A percentile compares a stretch with the other conserved stretches of the same genome.
phyloP scores from a whole-genome alignment of 495 filamentous ascomycete genomes.

The Parachaetomium inaequale region DNA sequence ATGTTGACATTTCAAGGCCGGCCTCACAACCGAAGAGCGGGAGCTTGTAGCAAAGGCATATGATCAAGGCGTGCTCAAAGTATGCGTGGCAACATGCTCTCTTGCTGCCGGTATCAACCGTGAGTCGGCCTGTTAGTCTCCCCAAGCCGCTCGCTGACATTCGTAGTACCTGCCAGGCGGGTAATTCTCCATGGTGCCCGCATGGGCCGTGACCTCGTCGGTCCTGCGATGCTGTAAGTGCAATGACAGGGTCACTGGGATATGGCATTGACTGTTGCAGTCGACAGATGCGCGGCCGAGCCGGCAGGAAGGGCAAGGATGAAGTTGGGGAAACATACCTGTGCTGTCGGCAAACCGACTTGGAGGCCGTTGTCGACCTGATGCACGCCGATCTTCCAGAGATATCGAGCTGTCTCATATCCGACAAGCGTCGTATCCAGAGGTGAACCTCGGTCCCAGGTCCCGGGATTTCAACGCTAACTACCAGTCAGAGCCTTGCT shows the following conservation, averaged over 20 bases:
- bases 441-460: slow-evolving; percentile 23
- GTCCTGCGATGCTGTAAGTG: slow-evolving; percentile 69
- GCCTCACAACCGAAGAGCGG: slow-evolving; percentile 75
- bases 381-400: slow-evolving; percentile 70
- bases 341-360: slow-evolving; percentile 66
- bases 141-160: background rate
- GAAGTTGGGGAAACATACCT: slow-evolving; percentile 77
- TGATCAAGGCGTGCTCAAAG: slow-evolving; percentile 63
- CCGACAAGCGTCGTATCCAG: slow-evolving; percentile 66
- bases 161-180: slow-evolving; percentile 55
- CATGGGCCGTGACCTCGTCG: slow-evolving; percentile 75
- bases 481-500: slow-evolving; percentile 54
- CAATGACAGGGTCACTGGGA: slow-evolving; percentile 11
- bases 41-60: slow-evolving; percentile 72
- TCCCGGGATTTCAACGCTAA: background rate
- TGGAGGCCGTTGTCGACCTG: slow-evolving; percentile 65
- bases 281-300: slow-evolving; percentile 80
- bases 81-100: slow-evolving; percentile 77
- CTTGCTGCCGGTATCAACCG: slow-evolving; percentile 84
- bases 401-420: slow-evolving; percentile 65
- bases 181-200: slow-evolving; percentile 75
- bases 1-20: slow-evolving; percentile 50
- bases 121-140: background rate
- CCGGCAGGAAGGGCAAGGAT: slow-evolving; percentile 80
- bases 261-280: slow-evolving; percentile 35